Evolutionary conservation across 768 basidiomycete species (phyloP).

Genomic region (Boletus pseudo-olivaceus): DNA sequence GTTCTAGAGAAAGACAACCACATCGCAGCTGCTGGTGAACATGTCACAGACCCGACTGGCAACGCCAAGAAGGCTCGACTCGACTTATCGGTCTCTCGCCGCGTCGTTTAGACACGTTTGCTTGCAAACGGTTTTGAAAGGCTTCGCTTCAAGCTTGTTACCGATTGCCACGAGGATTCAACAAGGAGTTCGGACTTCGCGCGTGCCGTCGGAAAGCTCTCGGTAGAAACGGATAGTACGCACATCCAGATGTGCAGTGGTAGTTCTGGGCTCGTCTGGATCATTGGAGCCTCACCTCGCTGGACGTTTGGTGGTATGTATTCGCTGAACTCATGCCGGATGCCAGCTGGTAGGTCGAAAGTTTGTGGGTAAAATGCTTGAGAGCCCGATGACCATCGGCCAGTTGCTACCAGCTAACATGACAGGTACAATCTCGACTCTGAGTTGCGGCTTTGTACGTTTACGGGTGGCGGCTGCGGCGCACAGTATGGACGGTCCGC

Average conservation of each 20-base stretch:
- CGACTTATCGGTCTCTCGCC: background rate
- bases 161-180: background rate
- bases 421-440: background rate
- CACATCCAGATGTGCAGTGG: background rate
- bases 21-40: background rate
- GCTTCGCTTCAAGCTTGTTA: background rate
- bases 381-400: background rate
- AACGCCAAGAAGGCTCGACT: background rate
- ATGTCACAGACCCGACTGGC: background rate
- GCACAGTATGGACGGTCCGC: background rate
- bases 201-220: background rate
- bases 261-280: background rate
- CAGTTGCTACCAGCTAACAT: background rate
- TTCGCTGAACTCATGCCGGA: background rate
- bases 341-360: background rate
- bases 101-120: background rate
- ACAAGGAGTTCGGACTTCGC: background rate
- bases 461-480: background rate
- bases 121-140: too few relatives aligned
- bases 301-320: background rate
- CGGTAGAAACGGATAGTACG: background rate
- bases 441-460: background rate
- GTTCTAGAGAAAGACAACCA: background rate
- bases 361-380: background rate
- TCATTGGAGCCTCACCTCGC: background rate